Conservation (phyloP, 495 filamentous ascomycete genomes). For the Tuber indicum region DNA sequence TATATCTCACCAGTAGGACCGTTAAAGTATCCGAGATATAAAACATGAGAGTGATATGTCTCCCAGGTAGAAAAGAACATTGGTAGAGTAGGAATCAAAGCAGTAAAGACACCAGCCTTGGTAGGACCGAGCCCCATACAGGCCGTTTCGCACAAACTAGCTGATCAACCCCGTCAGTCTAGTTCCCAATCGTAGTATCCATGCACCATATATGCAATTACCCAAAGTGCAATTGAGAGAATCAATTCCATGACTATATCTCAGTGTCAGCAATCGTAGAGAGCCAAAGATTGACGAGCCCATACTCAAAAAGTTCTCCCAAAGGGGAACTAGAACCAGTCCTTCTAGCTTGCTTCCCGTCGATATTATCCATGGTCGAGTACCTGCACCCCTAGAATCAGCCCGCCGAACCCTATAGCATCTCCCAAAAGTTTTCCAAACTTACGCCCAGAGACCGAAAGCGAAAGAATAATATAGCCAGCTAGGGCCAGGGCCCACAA, state of each 20-base stretch:
- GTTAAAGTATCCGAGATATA: conserved; percentile 95
- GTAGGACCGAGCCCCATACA: conserved; percentile 84
- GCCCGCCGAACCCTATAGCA: conserved; percentile 4
- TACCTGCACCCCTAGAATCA: conserved; percentile 52
- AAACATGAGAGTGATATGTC: conserved; percentile 95
- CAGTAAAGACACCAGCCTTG: conserved; percentile 79
- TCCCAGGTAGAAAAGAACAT: conserved; percentile 99
- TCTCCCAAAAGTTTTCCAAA: conserved; percentile 1
- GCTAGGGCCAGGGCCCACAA: conserved; percentile 82
- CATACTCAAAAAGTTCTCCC: conserved; percentile 90
- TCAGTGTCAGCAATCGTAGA: conserved; percentile 40
- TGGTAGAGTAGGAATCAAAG: conserved; percentile 79
- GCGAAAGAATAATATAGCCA: conserved; percentile 96
- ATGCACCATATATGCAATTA: conserved; percentile 8
- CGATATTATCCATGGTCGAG: conserved; percentile 96
- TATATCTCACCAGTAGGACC: conserved; percentile 62
- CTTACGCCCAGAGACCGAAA: conserved; percentile 83
- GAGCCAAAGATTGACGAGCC: not conserved
- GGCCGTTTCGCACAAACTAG: conserved; percentile 77
- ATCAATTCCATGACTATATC: conserved; percentile 79
- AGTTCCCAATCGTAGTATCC: not conserved
- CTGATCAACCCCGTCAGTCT: conserved; percentile 41
- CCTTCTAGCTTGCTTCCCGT: conserved; percentile 91
- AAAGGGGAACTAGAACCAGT: conserved; percentile 92
- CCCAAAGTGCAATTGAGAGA: conserved; percentile 87